A percentile compares a stretch with the other conserved stretches of the same genome.
Evolutionary conservation across 441 rosid genomes (phyloP).

Genomic region (Rhodomyrtus psidioides): DNA sequence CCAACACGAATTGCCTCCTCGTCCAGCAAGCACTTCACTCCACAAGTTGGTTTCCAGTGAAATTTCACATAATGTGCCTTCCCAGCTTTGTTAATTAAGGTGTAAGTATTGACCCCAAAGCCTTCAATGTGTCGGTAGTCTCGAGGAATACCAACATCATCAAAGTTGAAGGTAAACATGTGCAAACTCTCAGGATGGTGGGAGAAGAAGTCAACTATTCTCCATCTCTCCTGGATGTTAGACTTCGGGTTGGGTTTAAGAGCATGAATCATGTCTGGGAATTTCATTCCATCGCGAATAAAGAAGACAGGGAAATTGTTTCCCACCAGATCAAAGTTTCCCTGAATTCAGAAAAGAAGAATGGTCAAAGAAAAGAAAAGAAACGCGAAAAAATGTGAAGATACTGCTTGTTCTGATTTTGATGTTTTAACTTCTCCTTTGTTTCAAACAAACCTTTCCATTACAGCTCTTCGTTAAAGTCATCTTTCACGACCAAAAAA

Average conservation of each 20-base stretch:
- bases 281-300: constrained; percentile 86
- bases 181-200: constrained; percentile 95
- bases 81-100: constrained; percentile 74
- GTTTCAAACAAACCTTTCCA: background rate
- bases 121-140: constrained; percentile 99
- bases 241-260: constrained; percentile 93
- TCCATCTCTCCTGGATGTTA: constrained; percentile 90
- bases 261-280: constrained; percentile 91
- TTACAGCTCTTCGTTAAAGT: background rate
- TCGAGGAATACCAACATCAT: constrained; percentile 85
- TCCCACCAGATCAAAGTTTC: constrained; percentile 94
- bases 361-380: background rate
- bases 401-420: background rate
- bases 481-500: no score
- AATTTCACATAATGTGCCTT: constrained; percentile 76
- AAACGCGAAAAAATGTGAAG: background rate
- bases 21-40: constrained; percentile 68
- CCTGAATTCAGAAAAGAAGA: constrained; percentile 34
- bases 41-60: constrained; percentile 95
- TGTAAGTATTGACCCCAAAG: constrained; percentile 73
- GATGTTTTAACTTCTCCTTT: background rate
- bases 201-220: constrained; percentile 83
- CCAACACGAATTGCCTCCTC: constrained; percentile 88
- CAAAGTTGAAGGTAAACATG: constrained; percentile 79
- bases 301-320: constrained; percentile 96